Conservation (phyloP, 306 rosid species). For the Rubus idaeus region DNA sequence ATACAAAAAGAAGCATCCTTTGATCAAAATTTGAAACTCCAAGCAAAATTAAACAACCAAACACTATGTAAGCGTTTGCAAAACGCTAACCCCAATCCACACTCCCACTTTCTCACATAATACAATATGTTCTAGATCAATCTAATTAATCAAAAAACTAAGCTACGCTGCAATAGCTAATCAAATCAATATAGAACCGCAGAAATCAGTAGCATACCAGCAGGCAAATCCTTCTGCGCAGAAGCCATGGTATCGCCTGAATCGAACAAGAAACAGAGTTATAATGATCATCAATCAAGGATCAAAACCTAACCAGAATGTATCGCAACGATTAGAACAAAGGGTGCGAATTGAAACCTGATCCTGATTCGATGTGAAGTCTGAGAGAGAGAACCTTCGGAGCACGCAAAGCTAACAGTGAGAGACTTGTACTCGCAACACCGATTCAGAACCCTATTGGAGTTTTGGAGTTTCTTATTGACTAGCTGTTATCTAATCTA, state of each 20-base stretch:
- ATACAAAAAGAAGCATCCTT: not conserved
- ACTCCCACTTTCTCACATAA: not conserved
- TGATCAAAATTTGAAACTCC: not conserved
- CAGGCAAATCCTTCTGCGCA: slow-evolving; percentile 54
- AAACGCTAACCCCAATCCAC: not conserved
- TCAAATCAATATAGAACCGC: not conserved
- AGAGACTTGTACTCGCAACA: too few species aligned
- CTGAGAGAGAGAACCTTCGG: slow-evolving; percentile 8
- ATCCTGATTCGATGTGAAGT: slow-evolving; percentile 17
- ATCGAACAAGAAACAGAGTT: slow-evolving; percentile 19
- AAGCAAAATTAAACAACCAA: not conserved
- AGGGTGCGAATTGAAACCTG: slow-evolving; percentile 23
- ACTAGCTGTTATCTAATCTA: not conserved
- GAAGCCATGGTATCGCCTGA: slow-evolving; percentile 70
- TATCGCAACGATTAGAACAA: not conserved
- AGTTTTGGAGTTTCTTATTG: not conserved
- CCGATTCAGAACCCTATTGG: not conserved
- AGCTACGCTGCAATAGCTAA: not conserved
- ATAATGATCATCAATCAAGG: not conserved
- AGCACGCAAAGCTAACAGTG: slow-evolving; percentile 16
- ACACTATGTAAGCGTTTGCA: not conserved
- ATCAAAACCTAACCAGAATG: not conserved
- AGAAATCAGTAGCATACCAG: slow-evolving; percentile 44
- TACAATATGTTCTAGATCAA: slow-evolving; percentile 5
- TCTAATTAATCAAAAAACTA: slow-evolving; percentile 2